Base-by-base conservation (phyloP, 2,329 filamentous ascomycete genomes). In the Ophiocordyceps unilateralis region DNA sequence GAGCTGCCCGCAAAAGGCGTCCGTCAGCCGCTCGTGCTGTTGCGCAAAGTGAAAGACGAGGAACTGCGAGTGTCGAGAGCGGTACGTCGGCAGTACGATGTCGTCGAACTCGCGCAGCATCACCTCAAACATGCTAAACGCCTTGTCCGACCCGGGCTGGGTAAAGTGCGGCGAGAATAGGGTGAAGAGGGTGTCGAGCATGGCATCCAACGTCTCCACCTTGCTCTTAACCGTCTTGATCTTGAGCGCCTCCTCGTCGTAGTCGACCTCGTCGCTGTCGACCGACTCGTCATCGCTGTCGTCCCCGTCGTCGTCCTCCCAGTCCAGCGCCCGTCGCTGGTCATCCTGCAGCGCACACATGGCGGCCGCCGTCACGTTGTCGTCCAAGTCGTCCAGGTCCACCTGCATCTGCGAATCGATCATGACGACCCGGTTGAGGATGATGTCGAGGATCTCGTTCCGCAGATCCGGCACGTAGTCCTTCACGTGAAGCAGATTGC, bases 11-110 rank as follows among this genome's bases (percentile, higher is more conserved):
- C 84, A 81, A 55, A 96, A 96, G 41, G 79, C 75, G 54, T 91
- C 84, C 45, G 85, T 81, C 40, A 94, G 75, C 39, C 74, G 71
- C 24, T 83, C 78, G 9, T 85, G 83, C 45, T 74, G 75, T 60
- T 98, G 89, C 15, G 84, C 83, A 57, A 93, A 95, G 62, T 95
- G 89, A 62, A 98, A 98, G 41, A 96, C 72, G 40, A 98, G 74
- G 53, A 96, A 98, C 55, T 98, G 91, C 0, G 87, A 87, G 58
- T 96, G 89, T 28, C 91, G 80, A 21, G 87, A 93, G 51, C 86
- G 84, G 58, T 91, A 87, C 14, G 87, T 93, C 4, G 88, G 87
- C 24, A 98, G 72, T 46, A 98, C 86, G 54, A 87, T 85, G 56
- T 76, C 83, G 47, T 81, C 76, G 55, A 98, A 98, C 57, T 93